These are phyloP conservation scores for Ustilago loliicola DNA, from an alignment of 1,284 basidiomycete genomes.

Conservation along the genomic window DNA sequence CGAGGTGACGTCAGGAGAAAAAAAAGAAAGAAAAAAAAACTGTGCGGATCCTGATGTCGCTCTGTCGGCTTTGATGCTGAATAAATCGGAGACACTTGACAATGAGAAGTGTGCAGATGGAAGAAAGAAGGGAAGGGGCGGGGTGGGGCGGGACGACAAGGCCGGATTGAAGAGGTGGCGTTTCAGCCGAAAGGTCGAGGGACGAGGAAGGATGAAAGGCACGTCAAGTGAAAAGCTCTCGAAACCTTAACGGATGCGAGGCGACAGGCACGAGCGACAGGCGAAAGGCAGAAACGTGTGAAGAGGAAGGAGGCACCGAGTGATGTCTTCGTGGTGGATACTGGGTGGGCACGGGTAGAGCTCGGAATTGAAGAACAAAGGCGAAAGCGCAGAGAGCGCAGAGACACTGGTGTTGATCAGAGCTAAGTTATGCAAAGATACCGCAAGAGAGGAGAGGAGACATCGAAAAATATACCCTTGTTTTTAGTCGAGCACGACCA, in stretches of 20 bases:
- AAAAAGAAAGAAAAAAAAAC: background rate
- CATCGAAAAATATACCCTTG: background rate
- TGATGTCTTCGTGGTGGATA: background rate
- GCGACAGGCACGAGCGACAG: background rate
- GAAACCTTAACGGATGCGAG: background rate
- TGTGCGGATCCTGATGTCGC: background rate
- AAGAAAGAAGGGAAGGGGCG: background rate
- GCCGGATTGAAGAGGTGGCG: background rate
- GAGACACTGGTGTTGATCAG: background rate
- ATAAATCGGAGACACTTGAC: background rate
- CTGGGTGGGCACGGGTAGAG: background rate
- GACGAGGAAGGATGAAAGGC: background rate
- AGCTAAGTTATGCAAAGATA: no score
- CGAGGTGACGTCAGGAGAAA: background rate
- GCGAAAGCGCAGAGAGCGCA: background rate
- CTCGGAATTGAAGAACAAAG: background rate
- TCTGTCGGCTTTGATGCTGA: background rate
- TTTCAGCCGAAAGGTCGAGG: slow-evolving; percentile 5
- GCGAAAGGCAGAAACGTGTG: background rate
- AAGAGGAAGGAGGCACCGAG: background rate
- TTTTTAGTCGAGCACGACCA: slow-evolving; percentile 16
- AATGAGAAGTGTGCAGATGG: background rate
- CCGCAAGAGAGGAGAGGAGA: background rate
- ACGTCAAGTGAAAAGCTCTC: background rate
- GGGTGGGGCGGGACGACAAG: background rate